These are phyloP conservation scores for Pouteria glomerata DNA, from an alignment of 148 eudicot genomes.

Conservation along the genomic window DNA sequence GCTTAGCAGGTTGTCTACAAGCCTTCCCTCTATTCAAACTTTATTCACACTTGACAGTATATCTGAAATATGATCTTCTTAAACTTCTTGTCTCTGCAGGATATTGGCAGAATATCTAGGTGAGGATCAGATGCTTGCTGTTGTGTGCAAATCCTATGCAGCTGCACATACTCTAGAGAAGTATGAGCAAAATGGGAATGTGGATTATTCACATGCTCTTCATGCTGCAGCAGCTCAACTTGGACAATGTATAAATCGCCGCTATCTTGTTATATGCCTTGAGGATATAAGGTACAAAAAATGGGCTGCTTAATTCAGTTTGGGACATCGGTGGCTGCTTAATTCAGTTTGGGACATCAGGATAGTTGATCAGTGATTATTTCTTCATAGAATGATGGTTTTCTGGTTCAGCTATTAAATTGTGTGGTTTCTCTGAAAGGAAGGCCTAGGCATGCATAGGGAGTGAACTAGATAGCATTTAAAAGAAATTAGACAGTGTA, in stretches of 20 bases:
- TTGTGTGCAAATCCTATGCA: constrained; percentile 50
- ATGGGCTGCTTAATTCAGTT: too few species aligned
- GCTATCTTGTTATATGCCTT: constrained; percentile 43
- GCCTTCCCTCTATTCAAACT: neutral
- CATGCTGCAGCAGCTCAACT: constrained; percentile 20
- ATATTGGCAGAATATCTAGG: constrained; percentile 55
- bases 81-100: constrained; percentile 26
- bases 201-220: constrained; percentile 19
- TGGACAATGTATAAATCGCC: constrained; percentile 28
- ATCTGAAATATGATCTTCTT: neutral
- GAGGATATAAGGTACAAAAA: constrained; percentile 58
- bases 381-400: neutral
- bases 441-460: neutral
- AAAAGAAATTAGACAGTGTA: neutral
- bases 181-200: constrained; percentile 24
- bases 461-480: neutral
- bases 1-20: constrained; percentile 45
- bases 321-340: neutral
- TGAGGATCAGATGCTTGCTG: constrained; percentile 63
- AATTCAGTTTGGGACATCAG: too few species aligned
- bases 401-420: neutral
- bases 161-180: constrained; percentile 23
- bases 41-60: neutral
- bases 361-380: too few species aligned
- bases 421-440: neutral